Evolutionary conservation across 2,329 filamentous ascomycete genomes (phyloP).

Genomic region (Colletotrichum destructivum): DNA sequence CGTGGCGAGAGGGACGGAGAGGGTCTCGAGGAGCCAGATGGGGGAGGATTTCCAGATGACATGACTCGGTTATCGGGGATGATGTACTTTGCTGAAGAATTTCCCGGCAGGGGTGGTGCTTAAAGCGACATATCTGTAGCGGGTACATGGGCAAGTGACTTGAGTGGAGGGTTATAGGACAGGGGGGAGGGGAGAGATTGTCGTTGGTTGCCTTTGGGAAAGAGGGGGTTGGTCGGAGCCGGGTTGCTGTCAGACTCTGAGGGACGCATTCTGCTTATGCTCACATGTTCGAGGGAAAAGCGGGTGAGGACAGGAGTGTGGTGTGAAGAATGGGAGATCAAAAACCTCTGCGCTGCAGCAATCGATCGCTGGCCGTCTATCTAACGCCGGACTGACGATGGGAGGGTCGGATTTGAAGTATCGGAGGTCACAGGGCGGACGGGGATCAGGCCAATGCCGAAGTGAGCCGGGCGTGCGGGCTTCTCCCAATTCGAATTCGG

Average conservation of each 20-base stretch:
- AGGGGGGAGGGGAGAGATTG: background rate
- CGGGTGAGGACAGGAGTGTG: background rate
- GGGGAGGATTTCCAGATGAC: conserved; percentile 10
- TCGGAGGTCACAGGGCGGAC: conserved; percentile 13
- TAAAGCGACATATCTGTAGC: conserved; percentile 24
- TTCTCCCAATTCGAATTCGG: too few species aligned
- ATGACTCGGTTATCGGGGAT: conserved; percentile 39
- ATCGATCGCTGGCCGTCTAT: background rate
- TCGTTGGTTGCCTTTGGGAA: background rate
- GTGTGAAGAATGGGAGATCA: background rate
- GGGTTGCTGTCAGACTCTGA: background rate
- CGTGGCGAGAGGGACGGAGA: background rate
- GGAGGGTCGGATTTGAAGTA: conserved; percentile 4
- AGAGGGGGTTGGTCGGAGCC: background rate
- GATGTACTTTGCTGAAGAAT: conserved; percentile 23
- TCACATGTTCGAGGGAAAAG: conserved; percentile 16
- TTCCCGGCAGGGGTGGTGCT: conserved; percentile 18
- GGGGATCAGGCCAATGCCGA: background rate
- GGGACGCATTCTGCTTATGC: background rate
- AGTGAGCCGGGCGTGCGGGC: conserved; percentile 11
- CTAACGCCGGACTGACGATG: background rate
- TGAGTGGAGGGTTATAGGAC: background rate
- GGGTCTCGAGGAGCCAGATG: background rate
- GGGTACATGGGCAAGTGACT: conserved; percentile 11
- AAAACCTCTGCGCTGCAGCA: conserved; percentile 1